These are phyloP conservation scores for Xylaria telfairii DNA, from an alignment of 495 filamentous ascomycete species.

Conservation along the genomic window DNA sequence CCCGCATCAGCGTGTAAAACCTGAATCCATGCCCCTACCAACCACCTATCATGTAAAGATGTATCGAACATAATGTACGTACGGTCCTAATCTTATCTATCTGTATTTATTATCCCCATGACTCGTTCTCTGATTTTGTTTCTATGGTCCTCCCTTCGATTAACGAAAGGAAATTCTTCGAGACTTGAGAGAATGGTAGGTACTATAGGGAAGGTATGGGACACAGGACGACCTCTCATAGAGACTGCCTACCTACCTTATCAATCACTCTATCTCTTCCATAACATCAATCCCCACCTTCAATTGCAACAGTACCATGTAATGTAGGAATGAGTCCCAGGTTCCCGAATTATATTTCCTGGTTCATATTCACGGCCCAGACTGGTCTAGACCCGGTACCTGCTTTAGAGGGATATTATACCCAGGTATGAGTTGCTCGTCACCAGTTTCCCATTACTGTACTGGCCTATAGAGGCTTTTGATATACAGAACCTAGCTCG, in stretches of 20 bases:
- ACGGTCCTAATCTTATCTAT: neutral
- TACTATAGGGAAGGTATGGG: neutral
- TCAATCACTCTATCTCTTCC: no score
- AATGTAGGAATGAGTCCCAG: neutral
- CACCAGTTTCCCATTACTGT: neutral
- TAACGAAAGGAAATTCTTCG: neutral
- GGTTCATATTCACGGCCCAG: neutral
- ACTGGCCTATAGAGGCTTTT: neutral
- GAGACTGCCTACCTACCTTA: no score
- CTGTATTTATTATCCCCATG: neutral
- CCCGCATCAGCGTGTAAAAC: conserved; percentile 14
- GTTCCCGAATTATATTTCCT: neutral
- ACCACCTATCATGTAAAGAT: conserved; percentile 7
- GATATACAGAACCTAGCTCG: neutral
- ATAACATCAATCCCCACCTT: no score
- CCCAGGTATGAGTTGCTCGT: neutral
- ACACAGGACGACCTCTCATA: no score
- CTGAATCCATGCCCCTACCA: conserved; percentile 5
- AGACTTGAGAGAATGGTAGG: neutral
- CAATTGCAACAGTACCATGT: no score
- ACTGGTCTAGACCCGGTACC: neutral
- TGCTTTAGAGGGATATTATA: neutral
- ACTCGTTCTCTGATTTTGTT: neutral
- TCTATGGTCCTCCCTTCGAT: neutral
- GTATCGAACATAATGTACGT: conserved; percentile 13